A percentile compares a stretch with the other conserved stretches of the same genome.
phyloP scores from a whole-genome alignment of 495 filamentous ascomycete species.

The Chaetomium tenue region DNA sequence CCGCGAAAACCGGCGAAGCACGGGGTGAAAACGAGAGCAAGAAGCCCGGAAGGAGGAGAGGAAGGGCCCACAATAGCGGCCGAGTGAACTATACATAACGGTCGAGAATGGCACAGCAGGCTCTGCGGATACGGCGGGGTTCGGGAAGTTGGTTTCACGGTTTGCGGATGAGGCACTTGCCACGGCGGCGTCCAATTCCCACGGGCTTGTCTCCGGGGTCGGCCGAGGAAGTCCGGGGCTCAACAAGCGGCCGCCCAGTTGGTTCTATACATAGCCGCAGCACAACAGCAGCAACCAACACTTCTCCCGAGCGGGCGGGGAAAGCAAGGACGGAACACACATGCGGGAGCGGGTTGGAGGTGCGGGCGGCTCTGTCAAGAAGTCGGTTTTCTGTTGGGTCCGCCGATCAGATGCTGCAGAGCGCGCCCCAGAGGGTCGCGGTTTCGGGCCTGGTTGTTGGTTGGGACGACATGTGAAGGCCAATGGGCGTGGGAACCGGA shows the following conservation, averaged over 20 bases:
- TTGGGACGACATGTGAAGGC: constrained; percentile 8
- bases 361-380: background rate
- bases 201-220: constrained; percentile 4
- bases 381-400: background rate
- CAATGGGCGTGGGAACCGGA: constrained; percentile 15
- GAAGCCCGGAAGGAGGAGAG: background rate
- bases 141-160: constrained; percentile 19
- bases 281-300: constrained; percentile 1
- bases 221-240: background rate
- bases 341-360: background rate
- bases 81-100: constrained; percentile 15
- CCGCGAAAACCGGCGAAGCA: background rate
- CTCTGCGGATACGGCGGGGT: background rate
- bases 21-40: background rate
- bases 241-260: background rate
- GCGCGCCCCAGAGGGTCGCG: background rate
- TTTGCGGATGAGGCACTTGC: background rate
- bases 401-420: constrained; percentile 10
- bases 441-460: constrained; percentile 13
- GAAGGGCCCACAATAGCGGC: background rate
- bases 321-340: background rate
- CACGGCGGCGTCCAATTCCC: background rate
- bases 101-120: constrained; percentile 19
- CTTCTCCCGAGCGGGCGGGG: background rate
- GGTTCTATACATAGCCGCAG: constrained; percentile 8